Evolutionary conservation across 2,329 filamentous ascomycete genomes (phyloP).

Genomic region (Hypoxylon sp.): DNA sequence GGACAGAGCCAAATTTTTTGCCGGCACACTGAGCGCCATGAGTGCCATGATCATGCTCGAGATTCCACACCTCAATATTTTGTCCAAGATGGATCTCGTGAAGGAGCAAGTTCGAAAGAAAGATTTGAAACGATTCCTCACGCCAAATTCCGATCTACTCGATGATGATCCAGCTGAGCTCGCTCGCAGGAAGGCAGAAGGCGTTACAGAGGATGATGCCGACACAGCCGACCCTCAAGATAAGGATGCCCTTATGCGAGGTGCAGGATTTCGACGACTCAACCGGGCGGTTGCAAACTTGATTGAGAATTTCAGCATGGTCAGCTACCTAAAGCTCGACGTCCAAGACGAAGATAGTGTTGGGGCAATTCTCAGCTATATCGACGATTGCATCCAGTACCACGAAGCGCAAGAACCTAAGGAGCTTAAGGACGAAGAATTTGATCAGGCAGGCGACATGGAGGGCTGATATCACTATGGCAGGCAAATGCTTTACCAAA

Average conservation of each 20-base stretch:
- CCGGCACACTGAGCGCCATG: constrained; percentile 96
- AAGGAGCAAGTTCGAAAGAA: constrained; percentile 89
- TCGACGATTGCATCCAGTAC: constrained; percentile 65
- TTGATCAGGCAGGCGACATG: constrained; percentile 43
- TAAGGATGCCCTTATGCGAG: constrained; percentile 81
- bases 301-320: constrained; percentile 98
- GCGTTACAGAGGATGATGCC: constrained; percentile 64
- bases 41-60: constrained; percentile 99
- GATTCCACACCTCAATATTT: constrained; percentile 94
- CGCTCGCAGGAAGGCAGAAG: constrained; percentile 58
- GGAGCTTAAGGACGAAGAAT: constrained; percentile 55
- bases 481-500: neutral
- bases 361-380: constrained; percentile 71
- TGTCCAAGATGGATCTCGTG: constrained; percentile 98
- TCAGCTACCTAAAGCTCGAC: constrained; percentile 92
- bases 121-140: constrained; percentile 90
- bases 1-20: constrained; percentile 97
- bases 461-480: constrained; percentile 18
- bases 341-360: constrained; percentile 94
- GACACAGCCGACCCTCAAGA: constrained; percentile 74
- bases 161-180: constrained; percentile 80
- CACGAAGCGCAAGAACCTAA: constrained; percentile 56
- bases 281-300: constrained; percentile 91
- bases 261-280: constrained; percentile 83
- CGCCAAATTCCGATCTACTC: constrained; percentile 85